Conservation (phyloP, 2,329 filamentous ascomycete species). For the Didymella lethalis region DNA sequence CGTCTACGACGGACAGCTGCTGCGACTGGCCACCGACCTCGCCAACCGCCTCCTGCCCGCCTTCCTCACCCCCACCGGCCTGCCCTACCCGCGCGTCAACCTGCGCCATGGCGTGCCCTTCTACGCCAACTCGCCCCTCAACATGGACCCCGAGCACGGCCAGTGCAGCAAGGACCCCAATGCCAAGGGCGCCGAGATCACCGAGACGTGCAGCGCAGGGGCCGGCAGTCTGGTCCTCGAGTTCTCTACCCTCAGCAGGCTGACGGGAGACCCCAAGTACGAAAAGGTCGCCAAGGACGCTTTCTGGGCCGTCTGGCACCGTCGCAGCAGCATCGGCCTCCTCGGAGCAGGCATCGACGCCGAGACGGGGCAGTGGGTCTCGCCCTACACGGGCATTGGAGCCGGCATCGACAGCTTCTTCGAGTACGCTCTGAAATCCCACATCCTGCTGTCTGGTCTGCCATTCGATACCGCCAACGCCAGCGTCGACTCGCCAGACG, state of each 20-base stretch:
- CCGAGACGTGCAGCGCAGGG: slow-evolving; percentile 95
- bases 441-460: slow-evolving; percentile 84
- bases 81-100: slow-evolving; percentile 95
- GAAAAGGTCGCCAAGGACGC: slow-evolving; percentile 89
- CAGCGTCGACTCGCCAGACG: slow-evolving; percentile 73
- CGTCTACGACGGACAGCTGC: slow-evolving; percentile 85
- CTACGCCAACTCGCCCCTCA: slow-evolving; percentile 84
- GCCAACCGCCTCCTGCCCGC: slow-evolving; percentile 85
- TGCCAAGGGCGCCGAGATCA: slow-evolving; percentile 71
- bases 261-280: slow-evolving; percentile 87
- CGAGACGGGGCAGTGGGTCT: slow-evolving; percentile 88
- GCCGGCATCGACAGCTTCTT: slow-evolving; percentile 98
- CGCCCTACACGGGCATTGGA: slow-evolving; percentile 89
- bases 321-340: slow-evolving; percentile 83
- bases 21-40: slow-evolving; percentile 88
- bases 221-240: slow-evolving; percentile 95
- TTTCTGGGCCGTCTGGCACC: slow-evolving; percentile 96
- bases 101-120: slow-evolving; percentile 90
- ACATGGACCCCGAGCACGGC: slow-evolving; percentile 62
- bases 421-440: slow-evolving; percentile 94
- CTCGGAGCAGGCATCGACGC: slow-evolving; percentile 93
- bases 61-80: slow-evolving; percentile 87
- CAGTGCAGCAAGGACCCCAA: slow-evolving; percentile 57
- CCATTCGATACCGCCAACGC: slow-evolving; percentile 56
- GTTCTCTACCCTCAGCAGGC: slow-evolving; percentile 86